Base-by-base conservation (phyloP, 148 eudicot species). In the Diospyros kaki region DNA sequence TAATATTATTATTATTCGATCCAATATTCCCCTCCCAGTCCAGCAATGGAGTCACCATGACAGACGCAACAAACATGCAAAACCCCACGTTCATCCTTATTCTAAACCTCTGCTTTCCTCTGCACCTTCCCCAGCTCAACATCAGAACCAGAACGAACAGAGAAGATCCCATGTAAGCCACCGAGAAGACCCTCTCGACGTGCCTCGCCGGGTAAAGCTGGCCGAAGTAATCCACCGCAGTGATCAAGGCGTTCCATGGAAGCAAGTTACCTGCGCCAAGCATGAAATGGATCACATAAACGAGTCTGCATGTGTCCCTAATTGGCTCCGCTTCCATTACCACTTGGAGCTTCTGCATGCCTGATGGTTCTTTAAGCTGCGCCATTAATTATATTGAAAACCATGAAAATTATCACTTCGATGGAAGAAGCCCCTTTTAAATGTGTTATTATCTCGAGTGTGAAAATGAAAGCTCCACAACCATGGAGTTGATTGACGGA, bases 171-270 rank as follows among this genome's bases (percentile, higher is more conserved):
- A 93, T 93, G 86, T 93, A 93, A 44, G 91, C 90, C 5, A 91
- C 87, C 0, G 98, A 84, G 73, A 93, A 91, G 11, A 86, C 93
- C 78, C 84, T 87, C 46, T 89, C 97, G 0, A 91, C 83, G 12
- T 93, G 89, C 28, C 78, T 84, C 9, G 66, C 38, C 9, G 98
- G 97, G 64, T 88, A 93, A 61, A 84, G 86, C 63, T 71, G 73
- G 39, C 85, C 81, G 60, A 91, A 93, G 77, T 94, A 94, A 83
- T 94, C 98, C 3, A 92, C 84, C 55, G 94, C 97, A 0, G 97
- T 94, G 84, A 94, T 90, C 68, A 89, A 83, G 0, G 96, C 87
- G 75, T 94, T 94, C 98, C 98, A 94, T 7, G 98, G 98, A 9
- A 92, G 89, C 73, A 92, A 87, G 42, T 94, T 89, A n/a, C 96